Conservation (phyloP, 1,284 basidiomycete genomes). For the Cutaneotrichosporon mucoides region DNA sequence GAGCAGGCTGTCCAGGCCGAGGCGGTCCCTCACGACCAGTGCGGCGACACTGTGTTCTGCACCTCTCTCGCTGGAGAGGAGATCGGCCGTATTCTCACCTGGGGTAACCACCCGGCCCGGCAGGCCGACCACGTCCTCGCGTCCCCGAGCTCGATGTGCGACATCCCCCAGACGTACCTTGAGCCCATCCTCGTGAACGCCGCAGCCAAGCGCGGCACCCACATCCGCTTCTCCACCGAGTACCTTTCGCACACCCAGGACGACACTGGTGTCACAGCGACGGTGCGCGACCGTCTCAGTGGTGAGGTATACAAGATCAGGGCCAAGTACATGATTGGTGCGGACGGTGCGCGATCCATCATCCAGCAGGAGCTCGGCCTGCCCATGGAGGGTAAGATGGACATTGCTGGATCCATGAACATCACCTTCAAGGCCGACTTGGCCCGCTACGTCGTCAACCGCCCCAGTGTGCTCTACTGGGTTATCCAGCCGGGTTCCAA, state of each 20-base stretch:
- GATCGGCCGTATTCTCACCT: conserved; percentile 18
- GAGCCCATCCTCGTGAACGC: conserved; percentile 14
- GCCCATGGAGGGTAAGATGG: conserved; percentile 14
- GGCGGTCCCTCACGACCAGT: conserved; percentile 14
- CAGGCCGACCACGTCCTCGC: conserved; percentile 15
- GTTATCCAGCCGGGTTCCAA: conserved; percentile 19
- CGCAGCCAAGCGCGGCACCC: conserved; percentile 14
- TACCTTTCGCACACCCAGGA: conserved; percentile 19
- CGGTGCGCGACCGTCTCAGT: conserved; percentile 15
- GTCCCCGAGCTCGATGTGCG: conserved; percentile 16
- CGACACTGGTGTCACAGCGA: conserved; percentile 9
- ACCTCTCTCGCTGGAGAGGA: conserved; percentile 16
- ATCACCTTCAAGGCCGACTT: conserved; percentile 20
- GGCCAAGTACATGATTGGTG: conserved; percentile 18
- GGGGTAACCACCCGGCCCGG: conserved; percentile 17
- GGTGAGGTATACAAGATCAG: conserved; percentile 13
- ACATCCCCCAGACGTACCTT: conserved; percentile 20
- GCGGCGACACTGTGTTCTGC: conserved; percentile 21
- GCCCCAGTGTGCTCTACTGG: conserved; percentile 18
- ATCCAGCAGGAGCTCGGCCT: conserved; percentile 14
- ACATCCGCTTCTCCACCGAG: conserved; percentile 17
- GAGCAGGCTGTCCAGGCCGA: conserved; percentile 13
- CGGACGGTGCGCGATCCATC: conserved; percentile 15
- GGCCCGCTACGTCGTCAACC: conserved; percentile 5
- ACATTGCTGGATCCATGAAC: conserved; percentile 20